phyloP scores from a whole-genome alignment of 2,329 filamentous ascomycete genomes.

The Aspergillus melleus region DNA sequence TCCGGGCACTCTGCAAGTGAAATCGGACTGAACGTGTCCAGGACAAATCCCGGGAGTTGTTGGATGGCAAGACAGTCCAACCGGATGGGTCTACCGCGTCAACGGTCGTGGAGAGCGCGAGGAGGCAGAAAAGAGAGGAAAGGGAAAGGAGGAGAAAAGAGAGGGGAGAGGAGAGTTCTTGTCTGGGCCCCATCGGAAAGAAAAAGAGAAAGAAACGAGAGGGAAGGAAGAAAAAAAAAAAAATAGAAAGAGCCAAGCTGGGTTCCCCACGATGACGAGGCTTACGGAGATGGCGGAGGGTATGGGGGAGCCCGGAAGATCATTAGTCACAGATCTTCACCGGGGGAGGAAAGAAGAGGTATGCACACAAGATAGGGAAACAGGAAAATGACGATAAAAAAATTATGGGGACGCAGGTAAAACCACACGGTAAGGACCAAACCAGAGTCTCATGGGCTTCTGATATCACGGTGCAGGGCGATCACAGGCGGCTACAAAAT shows the following conservation, averaged over 20 bases:
- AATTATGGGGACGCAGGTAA: slow-evolving; percentile 6
- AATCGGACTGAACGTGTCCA: slow-evolving; percentile 23
- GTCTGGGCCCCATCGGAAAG: neutral
- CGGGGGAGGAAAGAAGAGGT: slow-evolving; percentile 11
- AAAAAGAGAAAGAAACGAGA: slow-evolving; percentile 6
- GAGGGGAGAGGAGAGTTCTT: neutral
- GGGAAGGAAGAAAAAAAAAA: slow-evolving; percentile 13
- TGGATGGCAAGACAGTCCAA: slow-evolving; percentile 30
- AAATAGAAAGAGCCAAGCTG: slow-evolving; percentile 13
- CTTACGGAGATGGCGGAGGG: slow-evolving; percentile 23
- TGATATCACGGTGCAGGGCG: neutral
- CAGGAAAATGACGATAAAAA: slow-evolving; percentile 10
- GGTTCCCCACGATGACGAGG: slow-evolving; percentile 26
- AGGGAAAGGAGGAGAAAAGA: slow-evolving; percentile 9
- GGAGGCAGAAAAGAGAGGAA: slow-evolving; percentile 13
- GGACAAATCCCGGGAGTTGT: slow-evolving; percentile 27
- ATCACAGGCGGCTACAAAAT: neutral
- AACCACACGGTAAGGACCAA: neutral
- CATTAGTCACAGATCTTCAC: slow-evolving; percentile 20
- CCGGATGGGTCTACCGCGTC: slow-evolving; percentile 18
- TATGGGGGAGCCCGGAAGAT: slow-evolving; percentile 20
- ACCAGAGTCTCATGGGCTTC: neutral
- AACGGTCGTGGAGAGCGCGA: slow-evolving; percentile 13
- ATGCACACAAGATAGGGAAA: slow-evolving; percentile 20
- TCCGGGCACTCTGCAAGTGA: slow-evolving; percentile 22